Evolutionary conservation across 345 rosid species (phyloP).

Genomic region (Heritiera littoralis): DNA sequence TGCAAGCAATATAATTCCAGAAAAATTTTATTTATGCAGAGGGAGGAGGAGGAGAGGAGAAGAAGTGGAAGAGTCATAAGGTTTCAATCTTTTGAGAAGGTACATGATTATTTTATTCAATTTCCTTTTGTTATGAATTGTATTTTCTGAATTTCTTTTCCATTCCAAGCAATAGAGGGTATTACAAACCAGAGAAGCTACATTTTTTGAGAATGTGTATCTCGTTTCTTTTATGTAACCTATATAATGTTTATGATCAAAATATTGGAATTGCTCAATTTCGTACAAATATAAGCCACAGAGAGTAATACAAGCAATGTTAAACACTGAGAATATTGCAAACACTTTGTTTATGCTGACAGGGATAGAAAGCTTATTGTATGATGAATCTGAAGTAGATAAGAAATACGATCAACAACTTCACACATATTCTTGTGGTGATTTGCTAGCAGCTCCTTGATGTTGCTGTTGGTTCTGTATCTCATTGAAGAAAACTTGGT

Average conservation of each 20-base stretch:
- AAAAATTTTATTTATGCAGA: not conserved
- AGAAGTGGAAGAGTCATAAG: not conserved
- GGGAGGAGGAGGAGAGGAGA: not conserved
- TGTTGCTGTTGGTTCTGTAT: conserved; percentile 41
- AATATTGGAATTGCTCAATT: conserved; percentile 13
- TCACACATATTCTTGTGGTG: conserved; percentile 23
- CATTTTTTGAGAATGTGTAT: not conserved
- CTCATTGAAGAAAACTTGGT: conserved; percentile 28
- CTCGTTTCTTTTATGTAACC: not conserved
- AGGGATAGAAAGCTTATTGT: not conserved
- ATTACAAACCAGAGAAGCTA: not conserved
- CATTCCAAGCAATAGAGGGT: conserved; percentile 12
- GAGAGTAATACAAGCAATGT: conserved; percentile 18
- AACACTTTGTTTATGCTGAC: not conserved
- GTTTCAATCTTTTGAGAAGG: not conserved
- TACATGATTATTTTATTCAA: not conserved
- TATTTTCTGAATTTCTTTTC: not conserved
- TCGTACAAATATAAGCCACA: conserved; percentile 11
- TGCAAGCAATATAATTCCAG: not conserved
- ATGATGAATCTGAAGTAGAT: conserved; percentile 18
- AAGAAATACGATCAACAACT: not conserved
- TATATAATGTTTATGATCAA: conserved; percentile 9
- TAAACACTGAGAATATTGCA: not conserved
- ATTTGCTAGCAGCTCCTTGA: conserved; percentile 25
- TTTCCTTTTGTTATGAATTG: not conserved